Percentiles rank a stretch among this genome's conserved stretches.
Evolutionary conservation across 2,329 filamentous ascomycete species (phyloP).

Genomic region (Stagonosporopsis vannaccii): DNA sequence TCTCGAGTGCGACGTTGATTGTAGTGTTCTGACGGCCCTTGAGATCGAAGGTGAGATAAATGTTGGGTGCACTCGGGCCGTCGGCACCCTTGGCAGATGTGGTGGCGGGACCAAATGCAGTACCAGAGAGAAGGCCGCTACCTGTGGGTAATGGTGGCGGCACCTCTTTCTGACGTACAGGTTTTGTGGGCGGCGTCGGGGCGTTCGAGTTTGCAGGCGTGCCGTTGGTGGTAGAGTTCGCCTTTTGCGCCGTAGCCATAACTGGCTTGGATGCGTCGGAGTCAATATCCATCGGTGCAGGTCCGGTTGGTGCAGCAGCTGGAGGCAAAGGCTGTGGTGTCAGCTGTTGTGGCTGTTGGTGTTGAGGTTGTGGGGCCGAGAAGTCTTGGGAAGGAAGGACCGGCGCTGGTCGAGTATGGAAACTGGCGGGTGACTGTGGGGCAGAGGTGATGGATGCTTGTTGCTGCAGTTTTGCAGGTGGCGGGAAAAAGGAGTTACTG

Average conservation of each 20-base stretch:
- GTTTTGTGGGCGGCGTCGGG: slow-evolving; percentile 63
- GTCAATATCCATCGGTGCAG: slow-evolving; percentile 49
- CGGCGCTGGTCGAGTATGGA: slow-evolving; percentile 35
- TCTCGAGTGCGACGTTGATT: slow-evolving; percentile 93
- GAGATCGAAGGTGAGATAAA: slow-evolving; percentile 83
- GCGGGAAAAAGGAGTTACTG: slow-evolving; percentile 47
- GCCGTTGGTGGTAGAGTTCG: slow-evolving; percentile 41
- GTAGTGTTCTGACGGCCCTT: slow-evolving; percentile 86
- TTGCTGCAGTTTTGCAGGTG: slow-evolving; percentile 43
- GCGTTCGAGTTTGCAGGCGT: slow-evolving; percentile 57
- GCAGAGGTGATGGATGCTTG: slow-evolving; percentile 50
- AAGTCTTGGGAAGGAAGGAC: slow-evolving; percentile 41
- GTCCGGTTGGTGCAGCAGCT: slow-evolving; percentile 26
- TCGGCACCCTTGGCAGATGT: slow-evolving; percentile 54
- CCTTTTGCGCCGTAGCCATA: slow-evolving; percentile 40
- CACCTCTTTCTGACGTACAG: slow-evolving; percentile 61
- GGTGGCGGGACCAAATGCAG: slow-evolving; percentile 63
- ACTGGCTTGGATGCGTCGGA: slow-evolving; percentile 37
- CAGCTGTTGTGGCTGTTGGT: slow-evolving; percentile 21
- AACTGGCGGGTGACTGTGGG: slow-evolving; percentile 49
- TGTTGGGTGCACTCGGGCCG: slow-evolving; percentile 66
- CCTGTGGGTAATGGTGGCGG: slow-evolving; percentile 66
- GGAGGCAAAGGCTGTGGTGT: slow-evolving; percentile 22
- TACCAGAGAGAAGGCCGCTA: slow-evolving; percentile 69
- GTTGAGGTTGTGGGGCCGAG: slow-evolving; percentile 29